Evolutionary conservation across 495 filamentous ascomycete species (phyloP), one percentile per base, ranked within the genome.

Genomic region (Penicillium paxilli): DNA sequence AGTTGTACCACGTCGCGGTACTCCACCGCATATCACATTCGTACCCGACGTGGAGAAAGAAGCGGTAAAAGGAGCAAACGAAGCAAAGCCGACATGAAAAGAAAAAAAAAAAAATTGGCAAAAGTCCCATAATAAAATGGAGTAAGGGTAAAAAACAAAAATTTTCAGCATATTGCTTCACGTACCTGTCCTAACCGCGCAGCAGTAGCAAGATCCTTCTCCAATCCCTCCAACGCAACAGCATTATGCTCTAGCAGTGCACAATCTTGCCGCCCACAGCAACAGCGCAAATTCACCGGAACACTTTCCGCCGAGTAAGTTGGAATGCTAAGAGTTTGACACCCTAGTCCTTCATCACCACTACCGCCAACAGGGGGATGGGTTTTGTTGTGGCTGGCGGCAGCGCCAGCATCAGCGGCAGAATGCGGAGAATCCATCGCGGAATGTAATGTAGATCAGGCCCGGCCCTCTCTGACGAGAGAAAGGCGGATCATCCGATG

Each of bases 121-220:
- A 49, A 46, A 23, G n/a, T n/a, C 32, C 26, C 26, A 5, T 5
- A 28, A 28, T 5, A 48, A n/a, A 60, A 52, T 5, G 30, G 33
- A 19, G n/a, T n/a, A n/a, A 51, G 11, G 16, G 7, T 30, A 52
- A 21, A 26, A 51, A 26, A 41, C 47, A 55, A 38, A 50, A 4
- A 32, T 37, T 5, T n/a, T n/a, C n/a, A n/a, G n/a, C n/a, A n/a
- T n/a, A n/a, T n/a, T n/a, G 21, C 17, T n/a, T 8, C 40, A 71
- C 70, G 57, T 83, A 95, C 93, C 88, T 96, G 88, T 42, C 93
- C 93, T 66, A 97, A 80, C 55, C 86, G 79, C 28, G 91, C 93
- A 11, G 93, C 93, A 22, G 83, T 89, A 52, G 83, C 82, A 12
- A 96, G 87, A 73, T 97, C 89, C 58, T 85, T 86, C 71, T 98